Base-by-base conservation (phyloP, 1,139 yeast species). In the Scheffersomyces parashehatae region DNA sequence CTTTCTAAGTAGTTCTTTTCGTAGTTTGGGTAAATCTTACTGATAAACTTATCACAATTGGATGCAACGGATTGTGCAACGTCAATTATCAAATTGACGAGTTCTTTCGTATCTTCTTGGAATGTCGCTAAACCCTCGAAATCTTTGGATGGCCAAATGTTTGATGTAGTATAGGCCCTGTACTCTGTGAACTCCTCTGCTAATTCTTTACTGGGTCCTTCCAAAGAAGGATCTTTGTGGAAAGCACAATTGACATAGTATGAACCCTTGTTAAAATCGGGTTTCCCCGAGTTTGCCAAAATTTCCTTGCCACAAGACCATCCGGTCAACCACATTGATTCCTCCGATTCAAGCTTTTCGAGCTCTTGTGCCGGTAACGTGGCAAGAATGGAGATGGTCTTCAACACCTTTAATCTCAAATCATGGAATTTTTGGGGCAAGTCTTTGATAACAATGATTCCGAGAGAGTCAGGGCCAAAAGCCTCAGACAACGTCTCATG, bases 291-390 rank as follows among this genome's bases (percentile, higher is more conserved):
- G 5, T 49, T 39, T 6, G 62, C 62, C 32, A 82, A 66, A 37
- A 62, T 71, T 52, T 82, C 87, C 44, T 75, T 77, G 0, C 87
- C 87, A 38, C 81, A 62, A n/a, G 86, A 81, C 87, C 87, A 82
- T 0, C 87, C 88, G 0, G 79, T 75, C 5, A 81, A 60, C 79
- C 83, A 82, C 47, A 55, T 54, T 4, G 70, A 55, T 44, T 77
- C 82, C 20, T 76, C 76, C 28, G 67, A 64, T 53, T 81, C 85
- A 40, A 81, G 60, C 15, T 51, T 42, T 2, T 52, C 54, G 31
- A 81, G 64, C 10, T 60, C 59, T 3, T 56, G 56, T 3, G 47
- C 42, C 0, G 80, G 71, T 8, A 79, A 64, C 34, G 62, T 64
- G 9, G 83, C 82, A 35, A 82, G 59, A 15, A 60, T 57, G 1